Evolutionary conservation across 2,329 filamentous ascomycete species (phyloP).

Genomic region (Trichoderma sp.): DNA sequence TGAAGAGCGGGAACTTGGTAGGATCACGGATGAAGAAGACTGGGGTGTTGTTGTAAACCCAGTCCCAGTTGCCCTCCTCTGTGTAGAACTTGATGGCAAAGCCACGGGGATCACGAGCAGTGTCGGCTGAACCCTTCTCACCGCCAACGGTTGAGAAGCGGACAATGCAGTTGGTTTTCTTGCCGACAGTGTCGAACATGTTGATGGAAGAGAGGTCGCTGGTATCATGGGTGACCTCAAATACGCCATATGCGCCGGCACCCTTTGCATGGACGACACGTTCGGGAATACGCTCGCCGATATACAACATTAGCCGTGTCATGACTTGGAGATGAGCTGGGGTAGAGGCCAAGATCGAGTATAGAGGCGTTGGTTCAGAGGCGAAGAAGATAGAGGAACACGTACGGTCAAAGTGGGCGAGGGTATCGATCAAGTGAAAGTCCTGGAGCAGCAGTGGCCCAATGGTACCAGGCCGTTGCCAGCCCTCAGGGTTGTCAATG

Average conservation of each 20-base stretch:
- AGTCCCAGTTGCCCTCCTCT: conserved; percentile 70
- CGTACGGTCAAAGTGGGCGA: conserved; percentile 53
- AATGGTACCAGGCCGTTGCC: conserved; percentile 55
- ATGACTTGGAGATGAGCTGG: not conserved
- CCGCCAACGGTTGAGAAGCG: conserved; percentile 74
- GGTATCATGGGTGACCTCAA: conserved; percentile 60
- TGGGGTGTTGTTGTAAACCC: conserved; percentile 75
- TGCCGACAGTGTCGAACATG: conserved; percentile 55
- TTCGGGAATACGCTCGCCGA: conserved; percentile 50
- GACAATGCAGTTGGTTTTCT: conserved; percentile 58
- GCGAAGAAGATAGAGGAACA: not conserved
- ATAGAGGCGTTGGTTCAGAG: not conserved
- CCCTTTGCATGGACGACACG: conserved; percentile 41
- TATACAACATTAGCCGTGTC: not conserved
- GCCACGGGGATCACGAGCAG: conserved; percentile 68
- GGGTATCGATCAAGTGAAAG: conserved; percentile 64
- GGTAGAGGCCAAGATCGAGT: not conserved
- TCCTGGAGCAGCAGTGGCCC: conserved; percentile 65
- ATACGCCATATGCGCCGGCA: conserved; percentile 54
- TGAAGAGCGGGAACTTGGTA: conserved; percentile 73
- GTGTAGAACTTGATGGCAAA: conserved; percentile 64
- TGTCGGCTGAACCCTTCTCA: conserved; percentile 66
- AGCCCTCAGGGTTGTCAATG: conserved; percentile 50
- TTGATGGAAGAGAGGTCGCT: conserved; percentile 56
- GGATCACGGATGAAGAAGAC: conserved; percentile 77